A percentile compares a stretch with the other conserved stretches of the same genome.
Evolutionary conservation across 169 alveolate genomes (phyloP).

Genomic region (Plasmodium vivax): DNA sequence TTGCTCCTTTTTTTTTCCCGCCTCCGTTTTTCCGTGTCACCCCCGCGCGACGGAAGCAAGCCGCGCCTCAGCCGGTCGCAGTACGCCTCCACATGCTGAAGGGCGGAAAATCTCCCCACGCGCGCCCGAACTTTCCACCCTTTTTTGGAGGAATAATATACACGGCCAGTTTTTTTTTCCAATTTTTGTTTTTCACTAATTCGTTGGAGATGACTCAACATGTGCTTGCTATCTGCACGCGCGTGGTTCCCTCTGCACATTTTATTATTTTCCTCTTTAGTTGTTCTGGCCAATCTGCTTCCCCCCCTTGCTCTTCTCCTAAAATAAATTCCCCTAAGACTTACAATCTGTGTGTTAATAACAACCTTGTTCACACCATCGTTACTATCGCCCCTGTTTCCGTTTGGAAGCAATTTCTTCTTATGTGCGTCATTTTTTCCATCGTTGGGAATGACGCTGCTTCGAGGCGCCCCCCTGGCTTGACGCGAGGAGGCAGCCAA

Average conservation of each 20-base stretch:
- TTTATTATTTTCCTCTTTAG: not conserved
- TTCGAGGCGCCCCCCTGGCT: not conserved
- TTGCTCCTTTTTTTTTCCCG: not conserved
- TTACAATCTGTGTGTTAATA: slow-evolving; percentile 57
- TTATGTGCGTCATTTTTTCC: not conserved
- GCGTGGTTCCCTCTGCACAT: not conserved
- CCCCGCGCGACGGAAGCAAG: not conserved
- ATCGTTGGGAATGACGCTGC: not conserved
- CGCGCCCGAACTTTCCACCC: not conserved
- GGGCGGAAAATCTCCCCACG: not conserved
- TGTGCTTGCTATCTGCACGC: not conserved
- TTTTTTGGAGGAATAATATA: slow-evolving; percentile 17
- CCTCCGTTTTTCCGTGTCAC: not conserved
- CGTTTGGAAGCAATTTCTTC: not conserved
- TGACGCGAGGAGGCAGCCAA: slow-evolving; percentile 1
- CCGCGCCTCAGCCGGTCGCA: slow-evolving; percentile 6
- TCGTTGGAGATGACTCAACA: not conserved
- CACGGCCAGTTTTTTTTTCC: not conserved
- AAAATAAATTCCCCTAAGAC: slow-evolving; percentile 19
- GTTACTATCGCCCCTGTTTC: not conserved
- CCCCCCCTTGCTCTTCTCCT: not conserved
- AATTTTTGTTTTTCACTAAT: not conserved
- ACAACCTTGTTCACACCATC: slow-evolving; percentile 31
- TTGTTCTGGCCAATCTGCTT: not conserved
- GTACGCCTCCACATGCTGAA: not conserved